phyloP scores from a whole-genome alignment of 371 early-diverging fungal species.

The Capniomyces stellatus region DNA sequence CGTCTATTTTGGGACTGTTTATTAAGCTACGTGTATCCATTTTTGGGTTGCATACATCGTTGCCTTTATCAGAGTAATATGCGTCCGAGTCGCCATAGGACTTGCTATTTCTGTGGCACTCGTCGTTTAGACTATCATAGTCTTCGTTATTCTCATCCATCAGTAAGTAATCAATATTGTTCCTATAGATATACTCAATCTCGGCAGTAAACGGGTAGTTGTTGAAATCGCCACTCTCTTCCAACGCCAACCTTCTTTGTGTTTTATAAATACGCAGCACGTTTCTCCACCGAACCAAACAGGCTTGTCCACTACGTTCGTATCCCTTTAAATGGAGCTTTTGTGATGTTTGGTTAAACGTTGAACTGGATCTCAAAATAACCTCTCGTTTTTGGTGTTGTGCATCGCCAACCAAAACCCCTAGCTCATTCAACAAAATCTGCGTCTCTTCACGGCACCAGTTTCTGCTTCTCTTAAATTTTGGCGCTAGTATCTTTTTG shows the following conservation, averaged over 20 bases:
- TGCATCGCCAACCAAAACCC: slow-evolving; percentile 16
- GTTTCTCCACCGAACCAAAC: slow-evolving; percentile 29
- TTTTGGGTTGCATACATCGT: no score
- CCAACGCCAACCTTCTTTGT: slow-evolving; percentile 11
- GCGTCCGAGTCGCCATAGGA: no score
- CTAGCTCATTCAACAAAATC: slow-evolving; percentile 19
- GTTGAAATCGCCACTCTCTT: slow-evolving; percentile 11
- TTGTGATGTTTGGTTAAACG: slow-evolving; percentile 22
- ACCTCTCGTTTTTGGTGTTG: slow-evolving; percentile 23
- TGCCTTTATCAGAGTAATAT: no score
- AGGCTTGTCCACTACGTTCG: slow-evolving; percentile 24
- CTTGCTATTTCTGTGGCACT: no score
- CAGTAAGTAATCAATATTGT: slow-evolving; percentile 9
- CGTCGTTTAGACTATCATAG: no score
- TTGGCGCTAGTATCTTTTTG: slow-evolving; percentile 25
- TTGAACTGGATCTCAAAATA: slow-evolving; percentile 18
- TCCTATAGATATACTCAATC: slow-evolving; percentile 21
- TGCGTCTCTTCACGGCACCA: slow-evolving; percentile 23
- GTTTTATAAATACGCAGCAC: slow-evolving; percentile 24
- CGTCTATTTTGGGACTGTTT: no score
- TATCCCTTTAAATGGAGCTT: slow-evolving; percentile 17
- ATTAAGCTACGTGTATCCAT: no score
- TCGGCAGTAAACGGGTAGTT: slow-evolving; percentile 20
- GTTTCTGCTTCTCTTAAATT: slow-evolving; percentile 26
- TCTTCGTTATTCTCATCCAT: no score